Evolutionary conservation across 805 yeast species (phyloP).

Genomic region (Teunomyces barrocoloradensis): DNA sequence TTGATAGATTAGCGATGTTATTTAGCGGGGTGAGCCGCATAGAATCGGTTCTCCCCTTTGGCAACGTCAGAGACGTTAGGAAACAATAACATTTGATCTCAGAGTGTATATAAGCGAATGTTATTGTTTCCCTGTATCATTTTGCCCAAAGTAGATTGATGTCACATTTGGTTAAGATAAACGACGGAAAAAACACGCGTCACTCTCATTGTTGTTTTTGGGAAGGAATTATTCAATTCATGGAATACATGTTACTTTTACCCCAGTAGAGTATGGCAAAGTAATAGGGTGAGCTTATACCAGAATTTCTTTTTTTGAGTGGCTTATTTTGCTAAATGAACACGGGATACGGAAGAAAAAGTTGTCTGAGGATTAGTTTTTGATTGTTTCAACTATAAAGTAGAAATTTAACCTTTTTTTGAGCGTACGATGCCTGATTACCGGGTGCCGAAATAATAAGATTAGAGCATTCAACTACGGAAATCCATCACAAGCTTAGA

Average conservation of each 20-base stretch:
- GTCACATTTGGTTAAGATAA: background rate
- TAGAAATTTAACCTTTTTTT: background rate
- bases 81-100: constrained; percentile 42
- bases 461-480: background rate
- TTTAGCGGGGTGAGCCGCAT: constrained; percentile 64
- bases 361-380: no score
- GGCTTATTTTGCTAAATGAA: no score
- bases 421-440: background rate
- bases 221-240: no score
- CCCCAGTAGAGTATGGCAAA: no score
- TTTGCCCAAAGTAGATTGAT: background rate
- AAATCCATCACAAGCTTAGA: no score
- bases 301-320: no score
- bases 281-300: no score
- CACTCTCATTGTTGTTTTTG: no score
- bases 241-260: no score
- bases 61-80: constrained; percentile 66
- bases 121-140: background rate
- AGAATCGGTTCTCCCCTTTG: constrained; percentile 73
- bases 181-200: background rate
- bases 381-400: background rate
- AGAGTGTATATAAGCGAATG: background rate
- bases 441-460: background rate
- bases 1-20: constrained; percentile 84
- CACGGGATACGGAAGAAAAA: no score